phyloP scores from a whole-genome alignment of 73 alveolate species.

The Stentor roeselii region DNA sequence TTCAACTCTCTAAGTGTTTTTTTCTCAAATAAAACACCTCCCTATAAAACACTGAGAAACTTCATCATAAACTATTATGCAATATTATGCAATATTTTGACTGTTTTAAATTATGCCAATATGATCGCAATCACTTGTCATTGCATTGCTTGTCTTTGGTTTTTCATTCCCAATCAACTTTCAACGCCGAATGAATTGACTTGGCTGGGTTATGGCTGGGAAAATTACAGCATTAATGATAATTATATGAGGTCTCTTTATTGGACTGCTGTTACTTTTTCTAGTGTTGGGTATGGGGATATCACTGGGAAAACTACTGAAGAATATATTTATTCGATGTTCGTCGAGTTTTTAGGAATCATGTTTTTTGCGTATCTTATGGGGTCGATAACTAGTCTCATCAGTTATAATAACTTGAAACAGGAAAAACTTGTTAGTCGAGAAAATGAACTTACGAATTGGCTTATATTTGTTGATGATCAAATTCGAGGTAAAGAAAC shows the following conservation, averaged over 20 bases:
- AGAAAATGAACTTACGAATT: neutral
- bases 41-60: neutral
- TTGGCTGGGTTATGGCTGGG: neutral
- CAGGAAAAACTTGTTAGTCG: neutral
- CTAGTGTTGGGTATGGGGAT: constrained; percentile 4
- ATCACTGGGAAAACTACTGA: neutral
- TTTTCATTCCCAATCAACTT: neutral
- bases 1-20: neutral
- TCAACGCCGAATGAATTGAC: neutral
- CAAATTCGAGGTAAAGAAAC: neutral
- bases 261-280: neutral
- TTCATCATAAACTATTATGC: too few relatives aligned
- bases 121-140: neutral
- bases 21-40: too few relatives aligned
- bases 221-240: neutral
- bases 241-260: neutral
- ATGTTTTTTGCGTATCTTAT: neutral
- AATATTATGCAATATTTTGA: too few relatives aligned
- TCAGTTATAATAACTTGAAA: too few relatives aligned
- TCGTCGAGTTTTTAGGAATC: neutral
- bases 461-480: neutral
- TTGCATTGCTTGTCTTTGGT: neutral
- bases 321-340: neutral
- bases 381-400: neutral
- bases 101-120: neutral